Evolutionary conservation across 2,329 filamentous ascomycete species (phyloP).

Genomic region (Xylaria sp.): DNA sequence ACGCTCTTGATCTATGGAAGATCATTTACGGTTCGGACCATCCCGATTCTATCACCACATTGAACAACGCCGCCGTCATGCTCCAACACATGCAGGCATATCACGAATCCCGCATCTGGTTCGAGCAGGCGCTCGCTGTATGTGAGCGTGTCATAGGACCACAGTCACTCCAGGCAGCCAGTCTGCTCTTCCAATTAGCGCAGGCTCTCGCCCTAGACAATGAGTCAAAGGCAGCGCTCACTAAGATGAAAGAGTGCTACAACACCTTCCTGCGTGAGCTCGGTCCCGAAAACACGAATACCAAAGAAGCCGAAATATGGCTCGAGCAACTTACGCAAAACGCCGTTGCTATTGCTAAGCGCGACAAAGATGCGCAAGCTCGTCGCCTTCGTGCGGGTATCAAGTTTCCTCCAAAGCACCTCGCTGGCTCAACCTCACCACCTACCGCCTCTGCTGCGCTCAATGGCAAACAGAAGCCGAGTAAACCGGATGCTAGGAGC

Average conservation of each 20-base stretch:
- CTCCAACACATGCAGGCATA: conserved; percentile 95
- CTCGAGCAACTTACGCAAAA: conserved; percentile 96
- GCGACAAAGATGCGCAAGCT: conserved; percentile 86
- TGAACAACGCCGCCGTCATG: conserved; percentile 99
- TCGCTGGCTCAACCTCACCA: conserved; percentile 64
- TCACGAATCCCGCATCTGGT: conserved; percentile 95
- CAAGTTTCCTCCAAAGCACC: conserved; percentile 72
- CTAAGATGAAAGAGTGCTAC: conserved; percentile 95
- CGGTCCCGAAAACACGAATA: conserved; percentile 93
- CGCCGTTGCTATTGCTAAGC: conserved; percentile 92
- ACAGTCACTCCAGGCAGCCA: conserved; percentile 91
- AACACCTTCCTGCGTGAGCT: conserved; percentile 92
- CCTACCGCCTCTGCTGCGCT: conserved; percentile 52
- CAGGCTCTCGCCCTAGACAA: conserved; percentile 96
- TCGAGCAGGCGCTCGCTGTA: conserved; percentile 89
- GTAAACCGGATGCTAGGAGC: conserved; percentile 74
- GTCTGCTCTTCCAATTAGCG: conserved; percentile 94
- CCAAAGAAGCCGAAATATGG: conserved; percentile 97
- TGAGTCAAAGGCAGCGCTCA: conserved; percentile 90
- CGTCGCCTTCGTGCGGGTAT: conserved; percentile 77
- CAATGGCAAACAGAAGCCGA: conserved; percentile 46
- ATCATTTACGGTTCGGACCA: conserved; percentile 94
- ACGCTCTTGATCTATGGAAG: conserved; percentile 96
- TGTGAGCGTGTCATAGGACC: conserved; percentile 92
- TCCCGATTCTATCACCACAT: conserved; percentile 96